Evolutionary conservation across 768 basidiomycete genomes (phyloP).

Genomic region (Boletus patriciae): DNA sequence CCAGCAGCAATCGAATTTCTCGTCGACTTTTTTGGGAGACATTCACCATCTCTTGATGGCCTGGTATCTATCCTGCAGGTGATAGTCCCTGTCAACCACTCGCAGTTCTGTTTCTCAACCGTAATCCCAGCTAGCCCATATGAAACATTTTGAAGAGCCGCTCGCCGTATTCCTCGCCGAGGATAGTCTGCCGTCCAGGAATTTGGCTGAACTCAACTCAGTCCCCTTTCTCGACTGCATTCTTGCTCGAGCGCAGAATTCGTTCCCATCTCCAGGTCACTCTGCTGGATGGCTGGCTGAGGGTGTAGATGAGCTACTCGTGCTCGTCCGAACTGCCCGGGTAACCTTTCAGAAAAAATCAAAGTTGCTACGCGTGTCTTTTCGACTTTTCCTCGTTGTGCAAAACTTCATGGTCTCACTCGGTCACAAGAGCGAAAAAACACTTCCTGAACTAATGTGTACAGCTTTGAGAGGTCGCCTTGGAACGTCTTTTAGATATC

Average conservation of each 20-base stretch:
- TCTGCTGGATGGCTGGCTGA: slow-evolving; percentile 27
- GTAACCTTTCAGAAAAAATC: slow-evolving; percentile 32
- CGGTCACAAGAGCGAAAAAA: slow-evolving; percentile 42
- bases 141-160: slow-evolving; percentile 73
- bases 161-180: slow-evolving; percentile 38
- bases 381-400: slow-evolving; percentile 45
- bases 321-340: slow-evolving; percentile 41
- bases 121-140: slow-evolving; percentile 50
- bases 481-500: slow-evolving; percentile 42
- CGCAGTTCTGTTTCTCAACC: neutral
- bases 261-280: slow-evolving; percentile 15
- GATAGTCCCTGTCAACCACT: slow-evolving; percentile 3
- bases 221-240: slow-evolving; percentile 40
- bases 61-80: slow-evolving; percentile 65
- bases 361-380: slow-evolving; percentile 45
- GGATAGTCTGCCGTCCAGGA: neutral
- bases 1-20: slow-evolving; percentile 56
- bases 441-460: slow-evolving; percentile 44
- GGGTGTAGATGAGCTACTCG: slow-evolving; percentile 34
- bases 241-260: slow-evolving; percentile 35
- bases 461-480: slow-evolving; percentile 45
- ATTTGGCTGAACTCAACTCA: slow-evolving; percentile 22
- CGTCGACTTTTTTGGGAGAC: slow-evolving; percentile 55
- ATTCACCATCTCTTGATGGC: slow-evolving; percentile 56
- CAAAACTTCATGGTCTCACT: slow-evolving; percentile 44